Conservation (phyloP, 805 yeast genomes). For the Candida krabiensis region DNA sequence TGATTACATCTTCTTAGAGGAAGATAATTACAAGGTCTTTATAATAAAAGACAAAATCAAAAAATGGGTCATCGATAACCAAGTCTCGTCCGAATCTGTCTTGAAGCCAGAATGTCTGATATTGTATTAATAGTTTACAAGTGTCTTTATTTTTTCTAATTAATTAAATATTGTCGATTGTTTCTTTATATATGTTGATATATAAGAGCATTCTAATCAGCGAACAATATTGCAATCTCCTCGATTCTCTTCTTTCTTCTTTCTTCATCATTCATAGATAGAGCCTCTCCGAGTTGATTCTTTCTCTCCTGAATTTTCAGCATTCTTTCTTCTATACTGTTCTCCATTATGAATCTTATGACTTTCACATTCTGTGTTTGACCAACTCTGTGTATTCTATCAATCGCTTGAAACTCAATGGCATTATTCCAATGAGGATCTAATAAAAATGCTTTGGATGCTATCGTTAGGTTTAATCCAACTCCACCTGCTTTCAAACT, state of each 20-base stretch:
- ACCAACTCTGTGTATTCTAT: conserved; percentile 88
- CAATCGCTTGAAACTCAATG: conserved; percentile 88
- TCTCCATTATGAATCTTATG: conserved; percentile 75
- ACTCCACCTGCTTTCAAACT: conserved; percentile 94
- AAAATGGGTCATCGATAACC: conserved; percentile 30
- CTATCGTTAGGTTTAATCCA: conserved; percentile 83
- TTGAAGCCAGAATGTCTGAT: conserved; percentile 25
- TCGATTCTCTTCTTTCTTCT: conserved; percentile 67
- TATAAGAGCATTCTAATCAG: conserved; percentile 30
- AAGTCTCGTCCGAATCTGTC: conserved; percentile 15
- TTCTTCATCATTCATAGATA: conserved; percentile 74
- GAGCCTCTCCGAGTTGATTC: conserved; percentile 75
- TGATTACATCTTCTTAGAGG: conserved; percentile 23
- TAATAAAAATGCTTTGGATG: conserved; percentile 84
- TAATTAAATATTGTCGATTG: background rate
- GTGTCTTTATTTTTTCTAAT: background rate
- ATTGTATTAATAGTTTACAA: conserved; percentile 19
- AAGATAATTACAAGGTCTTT: conserved; percentile 22
- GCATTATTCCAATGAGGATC: conserved; percentile 99
- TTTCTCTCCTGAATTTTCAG: conserved; percentile 83
- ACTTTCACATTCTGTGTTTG: conserved; percentile 73
- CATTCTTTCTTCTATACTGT: conserved; percentile 87
- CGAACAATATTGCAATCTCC: conserved; percentile 68
- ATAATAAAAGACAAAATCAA: conserved; percentile 25
- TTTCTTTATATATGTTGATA: background rate